Base-by-base conservation (phyloP, 2,329 filamentous ascomycete species). In the Tolypocladium cylindrosporum region DNA sequence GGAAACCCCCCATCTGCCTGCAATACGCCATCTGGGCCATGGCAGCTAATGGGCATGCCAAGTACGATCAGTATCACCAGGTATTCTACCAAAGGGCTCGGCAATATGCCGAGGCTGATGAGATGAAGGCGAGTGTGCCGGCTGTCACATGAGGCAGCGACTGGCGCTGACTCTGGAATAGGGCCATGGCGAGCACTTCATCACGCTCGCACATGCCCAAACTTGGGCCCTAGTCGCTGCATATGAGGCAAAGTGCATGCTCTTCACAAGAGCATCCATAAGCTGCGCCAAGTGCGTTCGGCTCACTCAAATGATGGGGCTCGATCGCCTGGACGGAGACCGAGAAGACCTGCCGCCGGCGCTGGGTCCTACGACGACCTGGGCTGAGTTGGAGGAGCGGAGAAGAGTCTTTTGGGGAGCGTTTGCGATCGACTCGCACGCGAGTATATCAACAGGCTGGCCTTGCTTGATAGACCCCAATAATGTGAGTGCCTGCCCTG, bases 371-470 rank as follows among this genome's bases (percentile, higher is more conserved):
- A 79, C 91, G 0, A 83, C 81, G 64, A 89, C 91, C 66, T 96
- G 90, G 90, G 85, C 83, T 1, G 93, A 97, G 61, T 62, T 77
- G 24, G 79, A 81, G 59, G 92, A 97, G 71, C 81, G 92, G 55
- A 81, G 93, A 59, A 81, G 93, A 63, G 86, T 89, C 0, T 96
- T 96, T 65, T 97, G 93, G 93, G 83, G 87, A 62, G 81, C 86
- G 0, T 97, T 93, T 66, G 88, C 86, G 63, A 80, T 89, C 48
- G 92, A 97, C 69, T 83, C 89, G 34, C 95, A 95, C 72, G 87
- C 90, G 2, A 91, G 88, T 65, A 89, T 96, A 55, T 91, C 90
- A 14, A 96, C 91, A 4, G 92, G 92, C 2, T 97, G 92, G 92
- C 90, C 92, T 0, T 87, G 90, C 76, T 76, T 86, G 34, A 85